Conservation (phyloP, 345 rosid species). For the Bruguiera sexangula region DNA sequence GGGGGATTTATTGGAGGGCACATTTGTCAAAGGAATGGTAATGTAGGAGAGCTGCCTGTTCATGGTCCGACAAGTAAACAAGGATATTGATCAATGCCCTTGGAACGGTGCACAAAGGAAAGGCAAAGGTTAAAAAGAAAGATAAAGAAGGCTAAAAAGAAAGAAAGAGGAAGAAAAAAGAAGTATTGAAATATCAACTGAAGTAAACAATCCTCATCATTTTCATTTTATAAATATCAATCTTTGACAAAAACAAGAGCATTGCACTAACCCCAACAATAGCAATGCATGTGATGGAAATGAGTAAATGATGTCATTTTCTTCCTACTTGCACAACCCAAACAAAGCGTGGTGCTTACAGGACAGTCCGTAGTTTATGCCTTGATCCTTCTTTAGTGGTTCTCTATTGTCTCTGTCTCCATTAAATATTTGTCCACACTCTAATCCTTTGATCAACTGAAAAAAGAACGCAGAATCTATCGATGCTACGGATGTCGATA, state of each 20-base stretch:
- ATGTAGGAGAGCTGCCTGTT: constrained; percentile 39
- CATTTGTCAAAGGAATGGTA: constrained; percentile 34
- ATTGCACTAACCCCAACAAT: constrained; percentile 20
- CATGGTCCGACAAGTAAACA: constrained; percentile 57
- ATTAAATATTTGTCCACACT: neutral
- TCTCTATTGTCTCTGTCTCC: neutral
- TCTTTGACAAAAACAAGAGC: neutral
- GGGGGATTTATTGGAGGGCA: constrained; percentile 23
- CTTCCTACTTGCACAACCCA: constrained; percentile 2
- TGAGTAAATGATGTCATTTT: constrained; percentile 21
- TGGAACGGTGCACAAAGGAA: constrained; percentile 40
- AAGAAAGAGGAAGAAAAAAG: neutral
- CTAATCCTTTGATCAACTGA: neutral
- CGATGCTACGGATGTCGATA: constrained; percentile 1
- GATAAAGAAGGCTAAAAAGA: neutral
- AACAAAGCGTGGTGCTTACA: neutral
- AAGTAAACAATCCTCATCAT: neutral
- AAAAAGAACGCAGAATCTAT: constrained; percentile 1
- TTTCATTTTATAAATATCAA: neutral
- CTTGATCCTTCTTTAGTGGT: neutral
- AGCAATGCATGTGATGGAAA: constrained; percentile 29
- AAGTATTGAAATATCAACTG: neutral
- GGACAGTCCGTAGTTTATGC: too few relatives aligned
- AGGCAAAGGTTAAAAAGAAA: constrained; percentile 7
- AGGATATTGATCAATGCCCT: constrained; percentile 41